phyloP scores from a whole-genome alignment of 2,329 filamentous ascomycete genomes.

The Colletotrichum salicis region DNA sequence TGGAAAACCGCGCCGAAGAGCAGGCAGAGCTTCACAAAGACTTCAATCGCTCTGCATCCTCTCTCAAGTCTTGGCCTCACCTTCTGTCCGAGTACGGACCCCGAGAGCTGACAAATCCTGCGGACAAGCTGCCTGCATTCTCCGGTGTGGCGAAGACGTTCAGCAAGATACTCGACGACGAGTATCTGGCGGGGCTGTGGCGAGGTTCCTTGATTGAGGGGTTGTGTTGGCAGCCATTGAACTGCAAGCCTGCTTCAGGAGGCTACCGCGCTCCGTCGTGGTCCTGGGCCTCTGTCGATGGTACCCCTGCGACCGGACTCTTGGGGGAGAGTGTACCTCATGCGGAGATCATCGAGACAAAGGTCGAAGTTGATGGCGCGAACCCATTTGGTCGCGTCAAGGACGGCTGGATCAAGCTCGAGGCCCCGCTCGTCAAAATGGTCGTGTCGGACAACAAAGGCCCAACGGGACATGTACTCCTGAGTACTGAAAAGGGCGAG shows the following conservation, averaged over 20 bases:
- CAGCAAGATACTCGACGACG: conserved; percentile 36
- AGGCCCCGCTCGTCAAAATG: conserved; percentile 25
- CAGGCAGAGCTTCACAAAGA: background rate
- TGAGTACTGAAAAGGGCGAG: background rate
- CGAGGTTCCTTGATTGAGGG: conserved; percentile 3
- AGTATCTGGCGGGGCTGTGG: conserved; percentile 46
- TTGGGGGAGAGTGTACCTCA: background rate
- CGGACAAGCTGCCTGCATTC: conserved; percentile 44
- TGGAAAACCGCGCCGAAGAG: background rate
- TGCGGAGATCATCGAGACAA: conserved; percentile 14
- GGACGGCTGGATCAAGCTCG: conserved; percentile 26
- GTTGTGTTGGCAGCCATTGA: conserved; percentile 21
- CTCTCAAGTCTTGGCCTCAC: background rate
- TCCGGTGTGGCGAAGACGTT: conserved; percentile 42
- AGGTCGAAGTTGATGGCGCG: conserved; percentile 23
- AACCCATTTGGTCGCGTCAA: conserved; percentile 31
- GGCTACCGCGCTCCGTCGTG: conserved; percentile 29
- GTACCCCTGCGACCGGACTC: background rate
- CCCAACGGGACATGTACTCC: background rate
- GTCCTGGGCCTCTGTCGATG: conserved; percentile 30
- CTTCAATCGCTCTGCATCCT: background rate
- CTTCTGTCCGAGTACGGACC: conserved; percentile 17
- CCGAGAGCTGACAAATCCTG: conserved; percentile 34
- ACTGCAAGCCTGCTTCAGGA: background rate
- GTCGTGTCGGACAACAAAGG: conserved; percentile 15